These are phyloP conservation scores for Zea luxurians DNA, from an alignment of 176 grass and related monocot species.

Conservation along the genomic window DNA sequence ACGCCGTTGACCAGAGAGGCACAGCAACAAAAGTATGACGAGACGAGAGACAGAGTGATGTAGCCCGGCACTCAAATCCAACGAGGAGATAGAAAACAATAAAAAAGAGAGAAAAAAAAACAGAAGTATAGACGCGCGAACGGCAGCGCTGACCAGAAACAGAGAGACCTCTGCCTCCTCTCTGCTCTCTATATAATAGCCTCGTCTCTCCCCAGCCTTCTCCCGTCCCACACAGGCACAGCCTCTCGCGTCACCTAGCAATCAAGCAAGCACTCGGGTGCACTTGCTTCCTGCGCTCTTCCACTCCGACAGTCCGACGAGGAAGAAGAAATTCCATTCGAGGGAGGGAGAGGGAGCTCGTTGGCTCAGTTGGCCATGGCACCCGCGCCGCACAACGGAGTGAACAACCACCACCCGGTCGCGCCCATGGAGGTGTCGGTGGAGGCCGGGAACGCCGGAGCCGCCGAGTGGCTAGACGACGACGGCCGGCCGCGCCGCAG, in stretches of 20 bases:
- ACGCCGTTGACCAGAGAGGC: background rate
- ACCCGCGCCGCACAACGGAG: background rate
- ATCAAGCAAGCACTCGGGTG: background rate
- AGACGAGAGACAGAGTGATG: background rate
- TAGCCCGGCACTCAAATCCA: background rate
- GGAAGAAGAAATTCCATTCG: background rate
- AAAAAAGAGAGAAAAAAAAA: background rate
- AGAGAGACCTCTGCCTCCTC: background rate
- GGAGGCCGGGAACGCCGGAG: constrained; percentile 29
- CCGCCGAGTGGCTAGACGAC: constrained; percentile 29
- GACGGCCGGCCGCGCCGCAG: constrained; percentile 30
- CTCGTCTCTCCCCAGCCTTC: too few relatives aligned
- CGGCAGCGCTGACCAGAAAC: background rate
- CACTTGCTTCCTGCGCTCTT: background rate
- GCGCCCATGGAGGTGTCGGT: constrained; percentile 36
- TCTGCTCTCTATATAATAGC: background rate
- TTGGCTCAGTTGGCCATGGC: background rate
- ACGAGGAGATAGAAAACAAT: background rate
- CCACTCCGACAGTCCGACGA: background rate
- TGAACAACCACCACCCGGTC: background rate
- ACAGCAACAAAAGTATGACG: background rate
- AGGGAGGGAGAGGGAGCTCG: background rate
- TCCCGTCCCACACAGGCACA: background rate
- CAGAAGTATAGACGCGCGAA: background rate
- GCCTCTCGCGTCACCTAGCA: background rate